Evolutionary conservation across 2,329 filamentous ascomycete species (phyloP).

Genomic region (Botrytis elliptica): DNA sequence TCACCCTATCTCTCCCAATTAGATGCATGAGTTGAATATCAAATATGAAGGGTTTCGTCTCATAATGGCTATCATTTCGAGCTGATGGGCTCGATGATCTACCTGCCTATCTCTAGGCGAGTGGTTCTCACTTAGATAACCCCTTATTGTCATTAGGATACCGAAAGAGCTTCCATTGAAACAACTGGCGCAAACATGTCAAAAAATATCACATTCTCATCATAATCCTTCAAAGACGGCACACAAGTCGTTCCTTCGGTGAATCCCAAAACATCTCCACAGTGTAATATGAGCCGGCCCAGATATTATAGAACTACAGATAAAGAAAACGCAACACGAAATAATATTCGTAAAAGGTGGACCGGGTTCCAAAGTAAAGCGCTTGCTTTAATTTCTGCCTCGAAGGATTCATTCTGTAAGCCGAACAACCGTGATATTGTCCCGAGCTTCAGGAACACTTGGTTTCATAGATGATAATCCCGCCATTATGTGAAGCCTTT

Average conservation of each 20-base stretch:
- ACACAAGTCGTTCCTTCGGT: not conserved
- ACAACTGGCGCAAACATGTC: not conserved
- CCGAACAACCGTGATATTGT: not conserved
- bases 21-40: not conserved
- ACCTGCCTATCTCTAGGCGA: not conserved
- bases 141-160: not conserved
- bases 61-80: no score
- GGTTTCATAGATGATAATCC: not conserved
- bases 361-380: not conserved
- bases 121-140: no score
- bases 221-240: not conserved
- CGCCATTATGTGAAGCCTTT: not conserved
- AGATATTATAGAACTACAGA: not conserved
- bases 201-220: not conserved
- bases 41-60: not conserved
- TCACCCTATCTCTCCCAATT: not conserved
- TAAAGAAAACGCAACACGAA: not conserved
- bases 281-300: not conserved
- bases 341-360: not conserved
- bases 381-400: constrained; percentile 3
- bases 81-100: not conserved
- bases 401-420: not conserved
- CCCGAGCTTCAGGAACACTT: not conserved
- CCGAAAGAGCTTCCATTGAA: not conserved
- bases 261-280: not conserved